Base-by-base conservation (phyloP, 116 monocot genomes). In the Iris pallida region DNA sequence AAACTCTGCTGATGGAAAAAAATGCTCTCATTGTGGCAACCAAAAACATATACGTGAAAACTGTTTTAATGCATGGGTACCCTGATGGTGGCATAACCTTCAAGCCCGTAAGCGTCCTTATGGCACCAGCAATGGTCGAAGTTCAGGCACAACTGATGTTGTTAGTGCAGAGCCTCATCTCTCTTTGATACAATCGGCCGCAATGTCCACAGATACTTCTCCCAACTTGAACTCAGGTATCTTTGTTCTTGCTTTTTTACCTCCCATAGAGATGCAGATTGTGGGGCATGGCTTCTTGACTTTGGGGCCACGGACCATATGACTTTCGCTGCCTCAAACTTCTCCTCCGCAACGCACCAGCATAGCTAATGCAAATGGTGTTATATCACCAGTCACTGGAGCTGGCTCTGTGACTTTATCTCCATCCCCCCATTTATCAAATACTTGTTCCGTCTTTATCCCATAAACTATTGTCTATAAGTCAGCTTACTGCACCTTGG, bases 381-480 rank as follows among this genome's bases (percentile, higher is more conserved):
- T 75, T 4, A 13, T 14, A 42, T 75, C 48, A 20, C 75, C 68
- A 2, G 75, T 68, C 13, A 75, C 53, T 45, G 61, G 68, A 4
- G 30, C 60, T 40, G 68, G 60, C 42, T 20, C 59, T 46, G 55
- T 76, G 6, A 7, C 42, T 30, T 19, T 75, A n/a, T 75, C 75
- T 2, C 57, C 66, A 4, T 75, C 59, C 16, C 57, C 68, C 2
- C 52, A 57, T 47, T 51, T 75, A 52, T 47, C 66, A 2, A 47
- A 75, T 75, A 75, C 68, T 54, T 55, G 69, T 76, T 54, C 53
- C 76, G 1, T 76, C 76, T 55, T 7, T 76, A 9, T 76, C 69
- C 10, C 44, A 55, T 40, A 76, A 56, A 57, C 47, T 69, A 40
- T 45, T 70, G 0, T 70, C 54, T 46, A 56, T 77, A 3, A 17